These are phyloP conservation scores for Arthrobotrys sinensis DNA, from an alignment of 2,329 filamentous ascomycete genomes.

Conservation along the genomic window DNA sequence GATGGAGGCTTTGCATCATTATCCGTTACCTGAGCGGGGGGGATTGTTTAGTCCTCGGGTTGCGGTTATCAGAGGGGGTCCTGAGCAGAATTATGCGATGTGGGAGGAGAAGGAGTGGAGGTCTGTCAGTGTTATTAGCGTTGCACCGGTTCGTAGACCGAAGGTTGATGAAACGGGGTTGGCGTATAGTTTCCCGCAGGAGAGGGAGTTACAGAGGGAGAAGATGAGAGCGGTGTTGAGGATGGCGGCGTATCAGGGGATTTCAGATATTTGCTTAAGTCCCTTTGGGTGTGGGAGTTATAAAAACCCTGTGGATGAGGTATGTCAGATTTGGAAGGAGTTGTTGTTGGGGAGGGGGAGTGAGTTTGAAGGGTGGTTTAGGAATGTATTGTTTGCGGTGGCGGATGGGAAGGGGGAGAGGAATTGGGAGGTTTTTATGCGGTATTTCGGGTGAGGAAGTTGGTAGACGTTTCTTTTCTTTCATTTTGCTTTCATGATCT, in stretches of 20 bases:
- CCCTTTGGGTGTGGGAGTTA: constrained; percentile 71
- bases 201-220: constrained; percentile 79
- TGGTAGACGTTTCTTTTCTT: neutral
- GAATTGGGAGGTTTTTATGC: constrained; percentile 60
- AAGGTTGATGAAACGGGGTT: constrained; percentile 79
- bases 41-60: constrained; percentile 80
- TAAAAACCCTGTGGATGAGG: constrained; percentile 76
- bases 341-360: constrained; percentile 74
- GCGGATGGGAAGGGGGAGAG: constrained; percentile 68
- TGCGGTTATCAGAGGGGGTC: constrained; percentile 80
- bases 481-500: neutral
- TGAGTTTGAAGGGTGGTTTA: constrained; percentile 75
- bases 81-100: constrained; percentile 76
- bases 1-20: constrained; percentile 71
- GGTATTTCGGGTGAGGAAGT: constrained; percentile 57
- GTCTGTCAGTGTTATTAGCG: constrained; percentile 76
- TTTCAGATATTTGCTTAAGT: constrained; percentile 74
- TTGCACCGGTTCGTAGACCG: constrained; percentile 80
- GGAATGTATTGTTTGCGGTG: constrained; percentile 77
- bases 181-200: constrained; percentile 80
- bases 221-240: constrained; percentile 80
- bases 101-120: constrained; percentile 69
- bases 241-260: constrained; percentile 76
- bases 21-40: constrained; percentile 79
- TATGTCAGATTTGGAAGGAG: constrained; percentile 78